These are phyloP conservation scores for Abrus precatorius DNA, from an alignment of 306 rosid genomes.

Conservation along the genomic window DNA sequence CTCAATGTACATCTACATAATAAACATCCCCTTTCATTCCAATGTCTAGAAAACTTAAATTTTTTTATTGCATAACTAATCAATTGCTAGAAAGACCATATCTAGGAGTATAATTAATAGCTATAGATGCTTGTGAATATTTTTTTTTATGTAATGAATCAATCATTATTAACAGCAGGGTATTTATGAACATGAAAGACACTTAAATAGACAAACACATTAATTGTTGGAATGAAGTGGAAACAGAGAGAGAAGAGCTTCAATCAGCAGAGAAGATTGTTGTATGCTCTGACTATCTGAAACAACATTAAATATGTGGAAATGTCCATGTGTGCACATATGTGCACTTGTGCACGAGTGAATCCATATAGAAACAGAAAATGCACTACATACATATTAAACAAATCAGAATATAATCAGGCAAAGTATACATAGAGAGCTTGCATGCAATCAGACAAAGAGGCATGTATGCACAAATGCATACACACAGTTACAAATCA, in stretches of 20 bases:
- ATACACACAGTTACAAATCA: slow-evolving; percentile 12
- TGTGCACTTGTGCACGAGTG: neutral
- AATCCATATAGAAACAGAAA: slow-evolving; percentile 13
- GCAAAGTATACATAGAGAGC: neutral
- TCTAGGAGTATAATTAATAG: too few relatives aligned
- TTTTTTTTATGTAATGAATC: neutral
- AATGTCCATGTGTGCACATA: too few relatives aligned
- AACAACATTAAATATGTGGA: neutral
- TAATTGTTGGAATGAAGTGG: slow-evolving; percentile 1
- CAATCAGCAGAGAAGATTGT: slow-evolving; percentile 8
- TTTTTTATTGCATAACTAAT: slow-evolving; percentile 2
- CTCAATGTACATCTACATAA: slow-evolving; percentile 8
- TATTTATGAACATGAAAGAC: slow-evolving; percentile 6
- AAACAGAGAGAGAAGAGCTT: slow-evolving; percentile 28
- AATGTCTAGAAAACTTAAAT: slow-evolving; percentile 12
- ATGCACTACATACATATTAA: slow-evolving; percentile 4
- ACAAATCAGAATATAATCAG: slow-evolving; percentile 12
- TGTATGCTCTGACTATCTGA: slow-evolving; percentile 19
- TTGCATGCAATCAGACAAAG: slow-evolving; percentile 30
- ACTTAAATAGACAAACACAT: slow-evolving; percentile 1
- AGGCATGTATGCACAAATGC: neutral
- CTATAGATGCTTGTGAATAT: too few relatives aligned
- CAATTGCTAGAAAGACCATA: too few relatives aligned
- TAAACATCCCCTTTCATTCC: slow-evolving; percentile 3
- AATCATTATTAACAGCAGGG: slow-evolving; percentile 6